Percentiles rank a stretch among this genome's conserved stretches.
Conservation (phyloP, 805 yeast genomes). For the Teunomyces lycoperdinae region DNA sequence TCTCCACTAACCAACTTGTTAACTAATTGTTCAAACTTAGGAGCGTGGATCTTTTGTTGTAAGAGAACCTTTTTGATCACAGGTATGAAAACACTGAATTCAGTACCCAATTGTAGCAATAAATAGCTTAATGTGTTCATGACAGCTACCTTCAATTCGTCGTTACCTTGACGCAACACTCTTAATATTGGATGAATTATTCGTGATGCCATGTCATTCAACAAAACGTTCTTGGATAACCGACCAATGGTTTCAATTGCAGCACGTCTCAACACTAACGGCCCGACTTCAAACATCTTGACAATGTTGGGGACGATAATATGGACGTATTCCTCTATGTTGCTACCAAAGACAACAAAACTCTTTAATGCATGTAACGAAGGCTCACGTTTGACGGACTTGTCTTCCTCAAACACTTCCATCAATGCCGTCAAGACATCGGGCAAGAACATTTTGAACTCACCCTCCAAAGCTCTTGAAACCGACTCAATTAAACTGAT, state of each 20-base stretch:
- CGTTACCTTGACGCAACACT: constrained; percentile 51
- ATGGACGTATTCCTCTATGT: constrained; percentile 85
- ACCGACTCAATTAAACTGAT: constrained; percentile 79
- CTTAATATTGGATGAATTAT: constrained; percentile 84
- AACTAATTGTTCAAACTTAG: constrained; percentile 78
- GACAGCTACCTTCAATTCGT: constrained; percentile 61
- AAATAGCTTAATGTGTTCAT: constrained; percentile 79
- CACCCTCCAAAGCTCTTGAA: constrained; percentile 85
- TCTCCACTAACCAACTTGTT: constrained; percentile 77
- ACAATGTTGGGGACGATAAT: constrained; percentile 85
- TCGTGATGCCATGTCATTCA: constrained; percentile 86
- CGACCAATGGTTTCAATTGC: constrained; percentile 85
- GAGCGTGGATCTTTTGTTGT: constrained; percentile 62
- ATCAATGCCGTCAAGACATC: constrained; percentile 73
- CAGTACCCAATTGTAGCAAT: constrained; percentile 77
- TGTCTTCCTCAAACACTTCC: constrained; percentile 72
- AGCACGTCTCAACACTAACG: constrained; percentile 59
- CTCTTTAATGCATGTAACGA: constrained; percentile 76
- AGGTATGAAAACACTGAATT: constrained; percentile 83
- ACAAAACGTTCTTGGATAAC: constrained; percentile 64
- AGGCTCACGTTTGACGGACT: constrained; percentile 55
- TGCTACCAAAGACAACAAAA: constrained; percentile 81
- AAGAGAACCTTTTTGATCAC: constrained; percentile 66
- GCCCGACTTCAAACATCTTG: constrained; percentile 69
- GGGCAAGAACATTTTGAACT: constrained; percentile 81